These are phyloP conservation scores for Nigrograna mackinnonii DNA, from an alignment of 2,329 filamentous ascomycete genomes.

Conservation along the genomic window DNA sequence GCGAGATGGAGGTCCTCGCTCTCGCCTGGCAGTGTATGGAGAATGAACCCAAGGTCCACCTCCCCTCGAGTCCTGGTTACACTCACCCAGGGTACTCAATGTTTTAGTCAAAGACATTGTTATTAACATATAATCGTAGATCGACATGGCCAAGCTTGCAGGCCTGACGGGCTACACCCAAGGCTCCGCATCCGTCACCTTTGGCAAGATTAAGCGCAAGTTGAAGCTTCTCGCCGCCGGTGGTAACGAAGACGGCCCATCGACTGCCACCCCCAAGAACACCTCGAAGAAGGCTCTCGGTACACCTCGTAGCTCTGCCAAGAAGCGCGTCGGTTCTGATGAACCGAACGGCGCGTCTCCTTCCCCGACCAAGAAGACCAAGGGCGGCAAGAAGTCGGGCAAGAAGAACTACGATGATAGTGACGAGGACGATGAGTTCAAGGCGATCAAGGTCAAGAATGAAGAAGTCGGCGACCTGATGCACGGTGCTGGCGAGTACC, in stretches of 20 bases:
- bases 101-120: conserved; percentile 14
- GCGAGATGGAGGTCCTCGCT: conserved; percentile 35
- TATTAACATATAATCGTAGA: conserved; percentile 10
- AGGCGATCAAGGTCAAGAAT: conserved; percentile 16
- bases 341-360: not conserved
- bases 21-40: conserved; percentile 40
- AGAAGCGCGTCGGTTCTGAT: conserved; percentile 3
- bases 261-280: conserved; percentile 22
- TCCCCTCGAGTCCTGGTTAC: not conserved
- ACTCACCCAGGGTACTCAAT: conserved; percentile 2
- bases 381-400: not conserved
- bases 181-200: conserved; percentile 25
- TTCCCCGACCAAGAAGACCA: conserved; percentile 3
- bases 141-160: conserved; percentile 23
- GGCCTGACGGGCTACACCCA: conserved; percentile 28
- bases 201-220: conserved; percentile 37
- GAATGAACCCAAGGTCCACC: conserved; percentile 28
- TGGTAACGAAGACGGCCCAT: not conserved
- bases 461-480: conserved; percentile 16
- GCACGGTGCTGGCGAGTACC: too few relatives aligned
- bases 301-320: not conserved
- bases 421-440: conserved; percentile 21
- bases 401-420: conserved; percentile 1
- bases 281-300: conserved; percentile 13
- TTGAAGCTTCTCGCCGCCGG: conserved; percentile 20